Evolutionary conservation across 768 basidiomycete genomes (phyloP).

Genomic region (Cubamyces sp.): DNA sequence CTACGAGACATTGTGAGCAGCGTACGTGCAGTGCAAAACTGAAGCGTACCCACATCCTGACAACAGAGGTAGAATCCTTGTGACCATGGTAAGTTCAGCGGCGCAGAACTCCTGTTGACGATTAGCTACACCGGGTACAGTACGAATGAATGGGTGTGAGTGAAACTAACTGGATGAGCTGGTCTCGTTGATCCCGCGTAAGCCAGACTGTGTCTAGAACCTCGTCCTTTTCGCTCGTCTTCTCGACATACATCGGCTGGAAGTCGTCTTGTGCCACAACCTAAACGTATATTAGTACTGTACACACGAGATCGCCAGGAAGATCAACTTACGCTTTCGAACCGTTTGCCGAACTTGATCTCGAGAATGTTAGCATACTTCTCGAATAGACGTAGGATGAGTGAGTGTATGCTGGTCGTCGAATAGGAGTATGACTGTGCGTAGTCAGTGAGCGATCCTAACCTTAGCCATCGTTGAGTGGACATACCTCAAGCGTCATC

Average conservation of each 20-base stretch:
- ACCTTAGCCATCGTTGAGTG: not conserved
- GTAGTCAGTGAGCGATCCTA: not conserved
- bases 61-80: slow-evolving; percentile 95
- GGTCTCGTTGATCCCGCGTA: slow-evolving; percentile 62
- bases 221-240: slow-evolving; percentile 62
- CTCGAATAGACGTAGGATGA: slow-evolving; percentile 89
- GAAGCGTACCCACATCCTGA: slow-evolving; percentile 61
- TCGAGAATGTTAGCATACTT: slow-evolving; percentile 85
- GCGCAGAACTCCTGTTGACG: slow-evolving; percentile 56
- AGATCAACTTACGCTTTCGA: slow-evolving; percentile 67
- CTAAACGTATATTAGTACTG: slow-evolving; percentile 43
- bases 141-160: not conserved
- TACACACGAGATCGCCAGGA: not conserved
- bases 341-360: slow-evolving; percentile 75
- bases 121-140: not conserved
- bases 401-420: slow-evolving; percentile 76
- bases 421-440: slow-evolving; percentile 84
- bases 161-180: slow-evolving; percentile 53
- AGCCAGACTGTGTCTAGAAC: slow-evolving; percentile 88
- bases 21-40: not conserved
- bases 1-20: slow-evolving; percentile 40
- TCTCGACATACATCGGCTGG: slow-evolving; percentile 79
- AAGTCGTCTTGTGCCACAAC: slow-evolving; percentile 87
- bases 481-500: slow-evolving; percentile 84
- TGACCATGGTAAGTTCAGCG: slow-evolving; percentile 89